These are phyloP conservation scores for Lipomyces mesembrius DNA, from an alignment of 805 yeast species.

Conservation along the genomic window DNA sequence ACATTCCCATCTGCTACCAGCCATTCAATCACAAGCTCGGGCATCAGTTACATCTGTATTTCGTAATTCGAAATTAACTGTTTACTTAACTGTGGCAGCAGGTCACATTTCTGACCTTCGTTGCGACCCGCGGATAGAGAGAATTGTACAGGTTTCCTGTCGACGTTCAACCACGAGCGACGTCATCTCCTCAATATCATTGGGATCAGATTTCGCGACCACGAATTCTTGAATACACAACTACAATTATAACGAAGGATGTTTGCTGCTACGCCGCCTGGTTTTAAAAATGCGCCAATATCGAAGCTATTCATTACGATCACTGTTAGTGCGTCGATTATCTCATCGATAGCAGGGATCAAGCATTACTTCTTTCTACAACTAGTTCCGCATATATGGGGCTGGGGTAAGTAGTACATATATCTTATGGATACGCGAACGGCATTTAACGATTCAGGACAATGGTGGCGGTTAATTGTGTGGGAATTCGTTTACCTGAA, in stretches of 20 bases:
- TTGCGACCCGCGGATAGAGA: neutral
- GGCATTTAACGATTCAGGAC: slow-evolving; percentile 37
- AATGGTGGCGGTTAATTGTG: slow-evolving; percentile 47
- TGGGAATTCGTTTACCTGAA: slow-evolving; percentile 44
- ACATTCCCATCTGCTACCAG: too few species aligned
- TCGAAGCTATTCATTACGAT: slow-evolving; percentile 42
- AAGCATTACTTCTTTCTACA: slow-evolving; percentile 47
- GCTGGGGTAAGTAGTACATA: slow-evolving; percentile 41
- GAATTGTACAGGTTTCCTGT: neutral
- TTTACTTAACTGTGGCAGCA: neutral
- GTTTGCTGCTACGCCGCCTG: slow-evolving; percentile 49
- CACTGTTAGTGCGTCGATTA: slow-evolving; percentile 43
- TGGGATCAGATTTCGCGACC: neutral
- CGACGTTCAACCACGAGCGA: neutral
- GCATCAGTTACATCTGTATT: neutral
- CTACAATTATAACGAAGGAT: slow-evolving; percentile 27
- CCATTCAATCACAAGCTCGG: too few species aligned
- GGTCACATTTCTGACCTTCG: neutral
- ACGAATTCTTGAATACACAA: neutral
- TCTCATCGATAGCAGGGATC: slow-evolving; percentile 47
- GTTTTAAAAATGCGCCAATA: slow-evolving; percentile 48
- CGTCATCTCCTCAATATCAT: neutral
- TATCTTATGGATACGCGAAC: slow-evolving; percentile 21
- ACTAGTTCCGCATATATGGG: slow-evolving; percentile 46
- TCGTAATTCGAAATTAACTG: neutral